These are phyloP conservation scores for Myxozyma neotropica DNA, from an alignment of 805 yeast genomes.

Conservation along the genomic window DNA sequence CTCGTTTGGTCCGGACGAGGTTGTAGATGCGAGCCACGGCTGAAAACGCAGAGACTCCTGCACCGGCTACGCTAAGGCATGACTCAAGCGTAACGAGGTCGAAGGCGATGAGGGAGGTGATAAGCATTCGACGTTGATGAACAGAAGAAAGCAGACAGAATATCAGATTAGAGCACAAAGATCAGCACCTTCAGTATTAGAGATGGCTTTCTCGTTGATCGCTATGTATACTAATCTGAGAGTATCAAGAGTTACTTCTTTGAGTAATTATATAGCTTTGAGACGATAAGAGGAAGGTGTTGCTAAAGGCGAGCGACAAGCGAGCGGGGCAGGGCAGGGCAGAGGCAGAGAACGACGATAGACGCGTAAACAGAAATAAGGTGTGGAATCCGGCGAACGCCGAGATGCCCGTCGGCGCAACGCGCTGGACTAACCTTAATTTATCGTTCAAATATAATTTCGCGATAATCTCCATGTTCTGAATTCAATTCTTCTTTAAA, in stretches of 20 bases:
- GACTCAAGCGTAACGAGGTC: slow-evolving; percentile 15
- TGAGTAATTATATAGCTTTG: background rate
- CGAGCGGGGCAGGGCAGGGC: too few relatives aligned
- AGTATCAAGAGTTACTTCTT: background rate
- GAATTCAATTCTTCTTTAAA: background rate
- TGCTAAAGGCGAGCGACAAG: too few relatives aligned
- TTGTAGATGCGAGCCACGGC: slow-evolving; percentile 5
- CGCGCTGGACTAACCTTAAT: background rate
- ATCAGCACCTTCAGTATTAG: too few relatives aligned
- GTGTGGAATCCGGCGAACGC: slow-evolving; percentile 12
- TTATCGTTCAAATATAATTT: background rate
- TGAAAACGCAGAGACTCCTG: slow-evolving; percentile 17
- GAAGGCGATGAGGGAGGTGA: slow-evolving; percentile 4
- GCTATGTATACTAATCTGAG: too few relatives aligned
- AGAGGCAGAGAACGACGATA: background rate
- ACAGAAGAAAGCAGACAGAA: background rate
- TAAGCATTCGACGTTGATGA: background rate
- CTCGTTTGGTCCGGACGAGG: slow-evolving; percentile 2
- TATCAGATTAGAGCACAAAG: background rate
- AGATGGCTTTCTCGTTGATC: too few relatives aligned
- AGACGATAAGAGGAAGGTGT: too few relatives aligned
- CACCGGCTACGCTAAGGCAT: slow-evolving; percentile 14
- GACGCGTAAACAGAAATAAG: background rate
- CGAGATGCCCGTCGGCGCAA: slow-evolving; percentile 13
- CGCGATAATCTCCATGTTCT: background rate